Evolutionary conservation across 495 filamentous ascomycete species (phyloP).

Genomic region (Aspergillus cristatus): DNA sequence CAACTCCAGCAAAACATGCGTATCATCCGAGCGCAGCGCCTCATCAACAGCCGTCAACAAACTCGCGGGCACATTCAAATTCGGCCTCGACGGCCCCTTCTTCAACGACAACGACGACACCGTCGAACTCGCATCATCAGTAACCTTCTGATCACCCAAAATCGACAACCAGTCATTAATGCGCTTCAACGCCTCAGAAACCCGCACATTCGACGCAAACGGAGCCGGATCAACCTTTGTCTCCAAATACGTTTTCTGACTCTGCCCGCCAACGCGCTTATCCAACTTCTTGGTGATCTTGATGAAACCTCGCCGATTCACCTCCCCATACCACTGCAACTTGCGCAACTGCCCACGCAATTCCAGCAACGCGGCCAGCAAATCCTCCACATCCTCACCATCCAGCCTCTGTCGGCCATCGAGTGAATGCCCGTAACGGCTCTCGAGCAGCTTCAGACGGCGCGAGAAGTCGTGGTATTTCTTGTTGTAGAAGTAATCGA

Average conservation of each 20-base stretch:
- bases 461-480: constrained; percentile 77
- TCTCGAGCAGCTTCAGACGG: constrained; percentile 72
- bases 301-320: constrained; percentile 87
- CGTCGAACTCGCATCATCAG: constrained; percentile 62
- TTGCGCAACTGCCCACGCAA: constrained; percentile 79
- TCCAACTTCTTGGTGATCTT: constrained; percentile 98
- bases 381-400: constrained; percentile 75
- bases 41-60: constrained; percentile 67
- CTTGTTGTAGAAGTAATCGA: constrained; percentile 92
- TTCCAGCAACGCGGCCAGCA: constrained; percentile 81
- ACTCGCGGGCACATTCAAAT: constrained; percentile 56
- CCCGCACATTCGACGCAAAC: constrained; percentile 69
- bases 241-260: constrained; percentile 73
- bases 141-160: constrained; percentile 59
- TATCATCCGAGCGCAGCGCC: constrained; percentile 68
- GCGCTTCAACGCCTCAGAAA: constrained; percentile 56
- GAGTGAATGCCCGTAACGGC: constrained; percentile 62
- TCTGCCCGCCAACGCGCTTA: constrained; percentile 69
- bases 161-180: constrained; percentile 89
- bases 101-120: constrained; percentile 63
- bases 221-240: constrained; percentile 77
- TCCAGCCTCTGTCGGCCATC: constrained; percentile 42
- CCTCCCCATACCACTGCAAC: constrained; percentile 94
- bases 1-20: constrained; percentile 45
- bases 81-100: constrained; percentile 57